Evolutionary conservation across 305 asterid genomes (phyloP).

Genomic region (Lippia alba): DNA sequence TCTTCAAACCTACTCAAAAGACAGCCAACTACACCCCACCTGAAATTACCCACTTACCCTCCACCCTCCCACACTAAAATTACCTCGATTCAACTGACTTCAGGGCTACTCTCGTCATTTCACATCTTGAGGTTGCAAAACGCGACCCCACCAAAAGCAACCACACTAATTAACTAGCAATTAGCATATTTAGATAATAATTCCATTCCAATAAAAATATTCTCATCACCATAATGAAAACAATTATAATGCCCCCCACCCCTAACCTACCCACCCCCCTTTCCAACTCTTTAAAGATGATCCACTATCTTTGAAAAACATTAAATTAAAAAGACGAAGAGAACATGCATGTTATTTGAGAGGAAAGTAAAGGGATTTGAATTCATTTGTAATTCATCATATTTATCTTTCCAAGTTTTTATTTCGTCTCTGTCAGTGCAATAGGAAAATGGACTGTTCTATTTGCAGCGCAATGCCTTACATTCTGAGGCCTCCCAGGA

Average conservation of each 20-base stretch:
- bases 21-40: slow-evolving; percentile 41
- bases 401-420: slow-evolving; percentile 7
- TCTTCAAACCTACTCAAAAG: slow-evolving; percentile 47
- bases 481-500: slow-evolving; percentile 84
- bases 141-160: slow-evolving; percentile 43
- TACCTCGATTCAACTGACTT: not conserved
- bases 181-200: slow-evolving; percentile 31
- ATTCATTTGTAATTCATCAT: not conserved
- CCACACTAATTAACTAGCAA: slow-evolving; percentile 37
- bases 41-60: slow-evolving; percentile 38
- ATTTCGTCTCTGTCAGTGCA: not conserved
- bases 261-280: slow-evolving; percentile 1
- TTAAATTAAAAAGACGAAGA: not conserved
- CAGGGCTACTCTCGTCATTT: slow-evolving; percentile 43
- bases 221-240: slow-evolving; percentile 41
- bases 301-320: slow-evolving; percentile 17
- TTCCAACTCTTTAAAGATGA: slow-evolving; percentile 35
- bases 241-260: slow-evolving; percentile 40
- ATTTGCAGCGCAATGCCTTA: slow-evolving; percentile 87
- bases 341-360: slow-evolving; percentile 25
- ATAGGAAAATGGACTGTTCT: slow-evolving; percentile 72
- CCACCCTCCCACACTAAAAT: not conserved
- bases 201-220: slow-evolving; percentile 34
- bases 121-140: slow-evolving; percentile 9
- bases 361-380: slow-evolving; percentile 24